A percentile compares a stretch with the other conserved stretches of the same genome.
Evolutionary conservation across 2,329 filamentous ascomycete genomes (phyloP).

Genomic region (Talaromyces sp.): DNA sequence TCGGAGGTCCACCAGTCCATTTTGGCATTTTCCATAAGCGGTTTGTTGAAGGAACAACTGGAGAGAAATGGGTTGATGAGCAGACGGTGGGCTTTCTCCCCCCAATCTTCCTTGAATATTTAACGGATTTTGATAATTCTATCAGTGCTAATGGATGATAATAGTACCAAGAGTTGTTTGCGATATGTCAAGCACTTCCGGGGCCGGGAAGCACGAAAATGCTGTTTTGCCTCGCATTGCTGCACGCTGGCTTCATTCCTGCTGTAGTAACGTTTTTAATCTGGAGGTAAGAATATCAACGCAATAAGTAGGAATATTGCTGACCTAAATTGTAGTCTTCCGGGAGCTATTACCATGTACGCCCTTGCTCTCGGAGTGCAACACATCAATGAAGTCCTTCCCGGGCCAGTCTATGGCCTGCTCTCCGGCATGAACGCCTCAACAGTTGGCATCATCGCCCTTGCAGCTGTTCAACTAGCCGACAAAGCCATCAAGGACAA

Average conservation of each 20-base stretch:
- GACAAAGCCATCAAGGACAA: constrained; percentile 67
- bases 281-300: constrained; percentile 55
- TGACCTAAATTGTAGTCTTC: constrained; percentile 50
- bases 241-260: constrained; percentile 59
- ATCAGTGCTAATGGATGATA: neutral
- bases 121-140: neutral
- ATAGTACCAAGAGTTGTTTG: constrained; percentile 71
- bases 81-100: constrained; percentile 52
- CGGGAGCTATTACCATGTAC: constrained; percentile 70
- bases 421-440: constrained; percentile 70
- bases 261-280: constrained; percentile 61
- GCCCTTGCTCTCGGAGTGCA: constrained; percentile 64
- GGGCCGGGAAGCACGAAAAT: constrained; percentile 71
- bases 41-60: constrained; percentile 54
- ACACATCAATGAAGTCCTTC: constrained; percentile 59
- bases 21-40: constrained; percentile 65
- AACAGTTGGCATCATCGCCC: constrained; percentile 68
- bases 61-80: constrained; percentile 65
- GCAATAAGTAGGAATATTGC: neutral
- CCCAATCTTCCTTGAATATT: too few relatives aligned
- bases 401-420: constrained; percentile 64
- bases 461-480: constrained; percentile 67
- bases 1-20: constrained; percentile 68
- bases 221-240: constrained; percentile 65
- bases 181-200: constrained; percentile 64